Percentiles rank a stretch among this genome's conserved stretches.
Conservation (phyloP, 2,329 filamentous ascomycete genomes). For the Neonectria coccinea region DNA sequence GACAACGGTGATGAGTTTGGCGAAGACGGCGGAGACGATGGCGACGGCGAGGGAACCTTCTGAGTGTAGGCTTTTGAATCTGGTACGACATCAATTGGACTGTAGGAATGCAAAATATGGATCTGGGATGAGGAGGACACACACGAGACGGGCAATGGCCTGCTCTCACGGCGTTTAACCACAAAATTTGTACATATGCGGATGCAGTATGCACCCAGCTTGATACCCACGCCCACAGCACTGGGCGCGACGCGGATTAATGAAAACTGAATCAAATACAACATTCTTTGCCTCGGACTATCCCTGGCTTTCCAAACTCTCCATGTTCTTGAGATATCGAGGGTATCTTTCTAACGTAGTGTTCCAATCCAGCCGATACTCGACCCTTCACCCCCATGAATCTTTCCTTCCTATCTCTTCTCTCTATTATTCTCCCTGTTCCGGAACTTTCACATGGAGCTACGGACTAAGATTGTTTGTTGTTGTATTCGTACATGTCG, state of each 20-base stretch:
- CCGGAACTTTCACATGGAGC: slow-evolving; percentile 9
- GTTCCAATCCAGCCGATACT: slow-evolving; percentile 1
- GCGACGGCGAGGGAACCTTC: slow-evolving; percentile 60
- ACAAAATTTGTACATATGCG: slow-evolving; percentile 35
- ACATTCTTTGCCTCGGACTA: not conserved
- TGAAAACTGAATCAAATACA: slow-evolving; percentile 30
- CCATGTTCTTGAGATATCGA: slow-evolving; percentile 1
- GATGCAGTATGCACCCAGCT: slow-evolving; percentile 30
- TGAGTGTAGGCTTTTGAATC: slow-evolving; percentile 32
- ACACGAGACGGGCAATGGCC: slow-evolving; percentile 7
- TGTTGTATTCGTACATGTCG: slow-evolving; percentile 46
- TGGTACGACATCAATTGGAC: not conserved
- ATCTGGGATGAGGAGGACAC: not conserved
- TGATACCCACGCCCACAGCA: slow-evolving; percentile 45
- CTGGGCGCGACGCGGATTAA: slow-evolving; percentile 40
- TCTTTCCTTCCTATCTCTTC: not conserved
- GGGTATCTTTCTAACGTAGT: slow-evolving; percentile 27
- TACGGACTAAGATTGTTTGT: slow-evolving; percentile 10
- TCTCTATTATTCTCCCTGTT: not conserved
- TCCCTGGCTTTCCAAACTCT: not conserved
- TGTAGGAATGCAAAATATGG: slow-evolving; percentile 13
- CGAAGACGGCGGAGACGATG: slow-evolving; percentile 64
- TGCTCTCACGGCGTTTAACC: slow-evolving; percentile 14
- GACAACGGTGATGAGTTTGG: slow-evolving; percentile 68
- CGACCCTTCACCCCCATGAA: not conserved